A percentile compares a stretch with the other conserved stretches of the same genome.
phyloP scores from a whole-genome alignment of 2,329 filamentous ascomycete genomes.

The Emergomyces orientalis region DNA sequence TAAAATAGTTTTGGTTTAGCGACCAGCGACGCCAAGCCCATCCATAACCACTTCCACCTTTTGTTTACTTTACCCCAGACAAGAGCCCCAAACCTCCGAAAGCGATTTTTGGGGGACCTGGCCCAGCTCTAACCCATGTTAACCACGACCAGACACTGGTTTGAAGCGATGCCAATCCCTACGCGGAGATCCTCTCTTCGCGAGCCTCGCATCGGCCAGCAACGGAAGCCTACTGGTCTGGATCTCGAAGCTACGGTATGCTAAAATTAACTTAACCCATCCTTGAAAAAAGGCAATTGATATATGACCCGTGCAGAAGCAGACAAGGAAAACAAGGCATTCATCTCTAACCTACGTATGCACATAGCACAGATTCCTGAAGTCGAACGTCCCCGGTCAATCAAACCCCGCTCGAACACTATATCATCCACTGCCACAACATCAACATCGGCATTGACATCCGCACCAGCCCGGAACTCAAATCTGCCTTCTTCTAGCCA shows the following conservation, averaged over 20 bases:
- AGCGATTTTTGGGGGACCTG: neutral
- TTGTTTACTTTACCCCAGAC: neutral
- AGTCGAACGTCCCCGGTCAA: neutral
- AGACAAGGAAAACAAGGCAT: neutral
- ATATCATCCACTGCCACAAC: neutral
- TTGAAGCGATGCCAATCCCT: slow-evolving; percentile 30
- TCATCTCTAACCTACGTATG: slow-evolving; percentile 1
- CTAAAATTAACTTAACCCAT: neutral
- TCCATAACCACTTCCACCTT: too few species aligned
- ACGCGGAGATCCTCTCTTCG: slow-evolving; percentile 30
- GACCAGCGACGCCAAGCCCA: too few species aligned
- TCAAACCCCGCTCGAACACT: slow-evolving; percentile 3
- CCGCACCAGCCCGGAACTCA: neutral
- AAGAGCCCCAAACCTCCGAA: neutral
- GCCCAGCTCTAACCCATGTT: neutral
- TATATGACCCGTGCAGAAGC: neutral
- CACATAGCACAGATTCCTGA: slow-evolving; percentile 5
- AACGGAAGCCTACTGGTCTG: slow-evolving; percentile 17
- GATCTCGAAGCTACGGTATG: slow-evolving; percentile 15
- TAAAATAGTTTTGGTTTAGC: too few species aligned
- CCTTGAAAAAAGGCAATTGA: neutral
- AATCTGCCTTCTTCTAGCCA: slow-evolving; percentile 13
- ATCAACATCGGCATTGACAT: neutral
- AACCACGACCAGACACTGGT: neutral
- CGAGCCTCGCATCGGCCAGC: slow-evolving; percentile 22